Conservation (phyloP, 306 rosid species). For the Delonix regia region DNA sequence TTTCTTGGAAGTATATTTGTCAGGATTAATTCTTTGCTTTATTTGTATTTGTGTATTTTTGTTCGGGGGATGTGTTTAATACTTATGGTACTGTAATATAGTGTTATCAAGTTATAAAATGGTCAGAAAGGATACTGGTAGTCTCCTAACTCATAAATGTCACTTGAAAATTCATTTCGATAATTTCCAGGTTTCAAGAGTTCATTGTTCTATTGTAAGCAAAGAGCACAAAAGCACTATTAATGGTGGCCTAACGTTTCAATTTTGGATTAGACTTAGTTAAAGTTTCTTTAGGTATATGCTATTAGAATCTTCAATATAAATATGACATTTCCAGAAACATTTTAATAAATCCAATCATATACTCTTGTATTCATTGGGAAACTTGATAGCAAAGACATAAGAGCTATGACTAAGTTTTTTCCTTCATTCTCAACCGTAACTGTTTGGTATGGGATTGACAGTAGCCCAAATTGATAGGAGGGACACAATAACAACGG, state of each 20-base stretch:
- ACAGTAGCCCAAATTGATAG: not conserved
- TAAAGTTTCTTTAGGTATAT: not conserved
- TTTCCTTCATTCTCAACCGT: not conserved
- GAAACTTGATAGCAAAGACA: too few species aligned
- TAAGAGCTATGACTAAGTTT: too few species aligned
- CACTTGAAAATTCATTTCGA: not conserved
- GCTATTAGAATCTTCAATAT: not conserved
- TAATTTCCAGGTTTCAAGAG: not conserved
- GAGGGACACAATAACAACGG: not conserved
- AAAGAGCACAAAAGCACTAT: not conserved
- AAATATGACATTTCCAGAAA: too few species aligned
- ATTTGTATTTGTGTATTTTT: too few species aligned
- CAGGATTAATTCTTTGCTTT: not conserved
- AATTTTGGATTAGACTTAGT: not conserved
- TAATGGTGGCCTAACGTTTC: not conserved
- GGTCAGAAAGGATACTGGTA: not conserved
- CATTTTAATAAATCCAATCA: too few species aligned
- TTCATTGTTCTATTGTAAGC: not conserved
- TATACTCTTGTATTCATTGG: too few species aligned
- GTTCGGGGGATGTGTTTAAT: not conserved
- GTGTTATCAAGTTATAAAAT: not conserved
- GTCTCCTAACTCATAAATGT: not conserved
- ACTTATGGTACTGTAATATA: not conserved
- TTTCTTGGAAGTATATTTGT: not conserved
- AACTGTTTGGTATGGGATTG: not conserved